phyloP scores from a whole-genome alignment of 1,139 yeast genomes.

The Blastobotrys raffinosifermentans region DNA sequence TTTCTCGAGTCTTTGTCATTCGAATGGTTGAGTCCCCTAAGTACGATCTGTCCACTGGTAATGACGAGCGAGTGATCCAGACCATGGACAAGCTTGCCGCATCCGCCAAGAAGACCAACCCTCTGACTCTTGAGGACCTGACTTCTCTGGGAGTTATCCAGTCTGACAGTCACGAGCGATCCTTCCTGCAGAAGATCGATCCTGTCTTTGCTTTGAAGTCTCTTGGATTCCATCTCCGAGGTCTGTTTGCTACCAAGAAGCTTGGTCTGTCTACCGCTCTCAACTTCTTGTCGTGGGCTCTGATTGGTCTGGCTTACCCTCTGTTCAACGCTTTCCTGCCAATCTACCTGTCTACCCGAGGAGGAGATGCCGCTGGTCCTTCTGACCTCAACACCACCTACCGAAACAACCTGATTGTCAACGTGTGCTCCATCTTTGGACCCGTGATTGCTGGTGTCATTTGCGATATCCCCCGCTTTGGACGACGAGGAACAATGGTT shows the following conservation, averaged over 20 bases:
- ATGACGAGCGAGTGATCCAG: constrained; percentile 43
- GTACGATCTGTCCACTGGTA: constrained; percentile 45
- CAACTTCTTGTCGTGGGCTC: constrained; percentile 44
- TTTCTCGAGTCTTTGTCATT: constrained; percentile 43
- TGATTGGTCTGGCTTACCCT: constrained; percentile 50
- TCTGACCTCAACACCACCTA: constrained; percentile 40
- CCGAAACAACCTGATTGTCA: constrained; percentile 48
- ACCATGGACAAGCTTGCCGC: constrained; percentile 23
- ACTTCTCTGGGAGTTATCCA: constrained; percentile 34
- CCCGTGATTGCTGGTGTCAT: constrained; percentile 48
- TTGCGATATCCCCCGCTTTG: constrained; percentile 41
- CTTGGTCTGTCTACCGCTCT: constrained; percentile 40
- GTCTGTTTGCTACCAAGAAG: constrained; percentile 37
- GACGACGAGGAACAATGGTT: constrained; percentile 54
- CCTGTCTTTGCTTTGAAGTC: constrained; percentile 14
- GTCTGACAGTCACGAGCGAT: constrained; percentile 12
- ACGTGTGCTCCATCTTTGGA: constrained; percentile 49
- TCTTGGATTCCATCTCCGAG: constrained; percentile 17
- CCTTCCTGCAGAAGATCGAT: constrained; percentile 11
- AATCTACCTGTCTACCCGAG: constrained; percentile 42
- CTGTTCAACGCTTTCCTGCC: constrained; percentile 48
- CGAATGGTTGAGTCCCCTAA: constrained; percentile 54
- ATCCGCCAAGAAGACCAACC: constrained; percentile 20
- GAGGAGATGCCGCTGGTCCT: constrained; percentile 37
- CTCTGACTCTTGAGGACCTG: constrained; percentile 38